Conservation (phyloP, 768 basidiomycete species). For the Coprinopsis cinerea region DNA sequence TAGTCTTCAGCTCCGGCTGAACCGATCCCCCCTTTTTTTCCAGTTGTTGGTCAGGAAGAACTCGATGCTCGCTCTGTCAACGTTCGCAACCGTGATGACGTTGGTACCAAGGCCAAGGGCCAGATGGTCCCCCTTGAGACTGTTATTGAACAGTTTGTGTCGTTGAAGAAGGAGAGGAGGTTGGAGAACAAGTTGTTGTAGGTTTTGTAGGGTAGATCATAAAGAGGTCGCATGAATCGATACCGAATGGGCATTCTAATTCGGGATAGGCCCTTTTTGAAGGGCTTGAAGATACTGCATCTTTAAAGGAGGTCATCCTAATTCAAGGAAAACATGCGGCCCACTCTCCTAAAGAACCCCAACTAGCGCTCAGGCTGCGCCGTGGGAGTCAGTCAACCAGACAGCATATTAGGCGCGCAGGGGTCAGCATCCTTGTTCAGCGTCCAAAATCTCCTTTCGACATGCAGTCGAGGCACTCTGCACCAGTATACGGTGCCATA, state of each 20-base stretch:
- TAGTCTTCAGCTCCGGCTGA: not conserved
- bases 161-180: conserved; percentile 53
- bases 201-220: not conserved
- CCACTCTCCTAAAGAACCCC: too few relatives aligned
- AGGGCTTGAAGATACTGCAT: too few relatives aligned
- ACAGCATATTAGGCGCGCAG: too few relatives aligned
- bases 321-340: too few relatives aligned
- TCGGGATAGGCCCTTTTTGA: too few relatives aligned
- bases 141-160: conserved; percentile 61
- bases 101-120: conserved; percentile 75
- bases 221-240: not conserved
- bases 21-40: not conserved
- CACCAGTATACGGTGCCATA: too few relatives aligned
- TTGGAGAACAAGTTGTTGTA: conserved; percentile 35
- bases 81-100: conserved; percentile 91
- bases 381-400: too few relatives aligned
- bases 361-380: too few relatives aligned
- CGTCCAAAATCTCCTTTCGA: too few relatives aligned
- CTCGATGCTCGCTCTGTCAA: conserved; percentile 84
- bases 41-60: conserved; percentile 96
- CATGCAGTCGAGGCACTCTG: too few relatives aligned
- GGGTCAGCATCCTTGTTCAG: too few relatives aligned
- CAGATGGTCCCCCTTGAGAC: conserved; percentile 71
- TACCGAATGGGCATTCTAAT: not conserved
- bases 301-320: too few relatives aligned